Percentiles rank a stretch among this genome's conserved stretches.
These are phyloP conservation scores for Colletotrichum limetticola DNA, from an alignment of 2,329 filamentous ascomycete species.

Conservation along the genomic window DNA sequence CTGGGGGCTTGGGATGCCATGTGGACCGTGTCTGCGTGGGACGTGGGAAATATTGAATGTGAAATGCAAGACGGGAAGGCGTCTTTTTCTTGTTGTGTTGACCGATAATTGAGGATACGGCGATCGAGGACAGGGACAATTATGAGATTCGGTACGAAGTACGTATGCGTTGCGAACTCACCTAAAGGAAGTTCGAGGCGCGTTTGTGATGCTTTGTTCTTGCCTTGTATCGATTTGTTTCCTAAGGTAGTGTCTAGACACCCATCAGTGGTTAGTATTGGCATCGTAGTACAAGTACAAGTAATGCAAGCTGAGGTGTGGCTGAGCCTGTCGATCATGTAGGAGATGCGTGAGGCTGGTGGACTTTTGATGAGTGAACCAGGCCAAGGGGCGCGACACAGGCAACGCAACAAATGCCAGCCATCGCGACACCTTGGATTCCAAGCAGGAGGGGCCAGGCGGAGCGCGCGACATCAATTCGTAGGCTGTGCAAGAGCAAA, in stretches of 20 bases:
- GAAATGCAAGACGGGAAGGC: conserved; percentile 25
- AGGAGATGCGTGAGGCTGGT: conserved; percentile 28
- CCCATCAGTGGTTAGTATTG: neutral
- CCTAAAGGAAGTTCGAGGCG: neutral
- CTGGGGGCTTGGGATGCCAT: conserved; percentile 15
- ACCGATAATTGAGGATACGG: neutral
- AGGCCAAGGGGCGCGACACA: neutral
- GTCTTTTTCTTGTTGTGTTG: neutral
- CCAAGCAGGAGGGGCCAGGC: neutral
- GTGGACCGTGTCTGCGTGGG: conserved; percentile 12
- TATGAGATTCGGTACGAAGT: neutral
- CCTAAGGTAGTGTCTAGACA: no score
- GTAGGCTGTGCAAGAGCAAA: conserved; percentile 8
- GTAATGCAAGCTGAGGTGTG: conserved; percentile 2
- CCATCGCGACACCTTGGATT: conserved; percentile 7
- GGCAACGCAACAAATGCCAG: conserved; percentile 18
- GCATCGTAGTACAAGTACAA: neutral
- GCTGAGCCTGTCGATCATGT: conserved; percentile 19
- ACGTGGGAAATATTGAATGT: conserved; percentile 10
- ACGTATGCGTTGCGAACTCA: neutral
- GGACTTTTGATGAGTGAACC: conserved; percentile 11
- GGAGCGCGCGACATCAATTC: neutral
- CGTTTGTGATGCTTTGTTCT: neutral
- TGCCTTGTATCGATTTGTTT: neutral
- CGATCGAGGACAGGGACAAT: neutral